A percentile compares a stretch with the other conserved stretches of the same genome.
phyloP scores from a whole-genome alignment of 345 rosid species.

The Populus tremula region DNA sequence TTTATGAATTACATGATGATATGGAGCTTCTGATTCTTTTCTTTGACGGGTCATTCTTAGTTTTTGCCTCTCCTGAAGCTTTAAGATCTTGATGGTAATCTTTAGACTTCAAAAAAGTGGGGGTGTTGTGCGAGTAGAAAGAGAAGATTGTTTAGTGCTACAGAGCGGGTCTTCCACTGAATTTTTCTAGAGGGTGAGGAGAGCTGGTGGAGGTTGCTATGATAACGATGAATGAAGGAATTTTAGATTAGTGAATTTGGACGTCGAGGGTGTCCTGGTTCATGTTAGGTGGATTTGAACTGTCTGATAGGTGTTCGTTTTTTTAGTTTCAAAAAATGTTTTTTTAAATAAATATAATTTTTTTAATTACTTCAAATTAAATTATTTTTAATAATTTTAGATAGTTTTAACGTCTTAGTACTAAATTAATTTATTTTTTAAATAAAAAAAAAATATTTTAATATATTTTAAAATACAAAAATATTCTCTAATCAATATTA shows the following conservation, averaged over 20 bases:
- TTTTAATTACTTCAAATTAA: too few relatives aligned
- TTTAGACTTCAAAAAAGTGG: background rate
- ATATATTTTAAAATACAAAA: too few relatives aligned
- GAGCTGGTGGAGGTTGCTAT: background rate
- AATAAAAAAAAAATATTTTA: too few relatives aligned
- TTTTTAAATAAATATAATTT: too few relatives aligned
- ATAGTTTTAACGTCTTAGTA: too few relatives aligned
- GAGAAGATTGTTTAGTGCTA: background rate
- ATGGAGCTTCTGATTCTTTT: conserved; percentile 10
- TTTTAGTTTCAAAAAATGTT: background rate
- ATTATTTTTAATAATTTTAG: too few relatives aligned
- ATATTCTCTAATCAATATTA: too few relatives aligned
- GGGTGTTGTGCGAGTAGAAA: background rate
- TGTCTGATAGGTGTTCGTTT: background rate
- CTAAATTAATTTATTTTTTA: too few relatives aligned
- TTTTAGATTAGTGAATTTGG: background rate
- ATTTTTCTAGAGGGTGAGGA: background rate
- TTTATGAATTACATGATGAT: conserved; percentile 69
- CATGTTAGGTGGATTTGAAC: background rate
- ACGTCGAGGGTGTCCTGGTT: background rate
- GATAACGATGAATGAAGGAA: background rate
- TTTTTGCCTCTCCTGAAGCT: background rate
- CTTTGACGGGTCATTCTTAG: background rate
- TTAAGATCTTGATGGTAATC: background rate
- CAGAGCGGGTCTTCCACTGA: background rate